Conservation (phyloP, 129 eudicot species). For the Kitagawia praeruptora region DNA sequence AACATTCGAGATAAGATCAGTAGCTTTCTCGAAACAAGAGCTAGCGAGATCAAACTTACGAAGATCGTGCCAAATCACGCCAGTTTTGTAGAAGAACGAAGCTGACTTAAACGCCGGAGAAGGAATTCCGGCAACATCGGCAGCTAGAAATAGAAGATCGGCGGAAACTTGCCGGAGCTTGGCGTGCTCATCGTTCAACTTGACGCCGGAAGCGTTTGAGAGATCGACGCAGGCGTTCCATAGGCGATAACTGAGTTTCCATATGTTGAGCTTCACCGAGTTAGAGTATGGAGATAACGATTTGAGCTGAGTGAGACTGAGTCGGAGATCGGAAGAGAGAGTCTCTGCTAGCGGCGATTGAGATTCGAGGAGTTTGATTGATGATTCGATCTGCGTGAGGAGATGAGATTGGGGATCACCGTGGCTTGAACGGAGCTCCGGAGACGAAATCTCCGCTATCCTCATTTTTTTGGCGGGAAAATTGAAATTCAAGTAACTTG, state of each 20-base stretch:
- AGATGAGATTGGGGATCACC: constrained; percentile 25
- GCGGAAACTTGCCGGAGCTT: constrained; percentile 70
- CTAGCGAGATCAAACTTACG: constrained; percentile 47
- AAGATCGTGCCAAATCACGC: constrained; percentile 65
- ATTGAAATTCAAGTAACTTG: neutral
- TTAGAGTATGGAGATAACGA: constrained; percentile 62
- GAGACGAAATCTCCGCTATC: constrained; percentile 74
- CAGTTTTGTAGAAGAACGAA: constrained; percentile 66
- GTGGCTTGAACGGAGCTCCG: constrained; percentile 42
- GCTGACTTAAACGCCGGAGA: constrained; percentile 68
- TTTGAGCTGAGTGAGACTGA: constrained; percentile 32
- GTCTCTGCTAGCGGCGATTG: constrained; percentile 35
- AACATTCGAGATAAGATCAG: constrained; percentile 48
- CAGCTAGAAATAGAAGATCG: constrained; percentile 56
- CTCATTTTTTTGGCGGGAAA: constrained; percentile 59
- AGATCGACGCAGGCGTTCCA: constrained; percentile 90
- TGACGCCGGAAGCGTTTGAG: constrained; percentile 37
- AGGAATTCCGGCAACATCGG: constrained; percentile 65
- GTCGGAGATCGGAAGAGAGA: constrained; percentile 44
- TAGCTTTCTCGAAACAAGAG: constrained; percentile 75
- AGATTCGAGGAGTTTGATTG: constrained; percentile 42
- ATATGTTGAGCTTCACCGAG: constrained; percentile 56
- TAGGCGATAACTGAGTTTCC: constrained; percentile 88
- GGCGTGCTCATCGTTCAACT: constrained; percentile 48
- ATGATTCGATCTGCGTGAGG: constrained; percentile 44